Evolutionary conservation across 768 basidiomycete genomes (phyloP).

Genomic region (Suillus discolor): DNA sequence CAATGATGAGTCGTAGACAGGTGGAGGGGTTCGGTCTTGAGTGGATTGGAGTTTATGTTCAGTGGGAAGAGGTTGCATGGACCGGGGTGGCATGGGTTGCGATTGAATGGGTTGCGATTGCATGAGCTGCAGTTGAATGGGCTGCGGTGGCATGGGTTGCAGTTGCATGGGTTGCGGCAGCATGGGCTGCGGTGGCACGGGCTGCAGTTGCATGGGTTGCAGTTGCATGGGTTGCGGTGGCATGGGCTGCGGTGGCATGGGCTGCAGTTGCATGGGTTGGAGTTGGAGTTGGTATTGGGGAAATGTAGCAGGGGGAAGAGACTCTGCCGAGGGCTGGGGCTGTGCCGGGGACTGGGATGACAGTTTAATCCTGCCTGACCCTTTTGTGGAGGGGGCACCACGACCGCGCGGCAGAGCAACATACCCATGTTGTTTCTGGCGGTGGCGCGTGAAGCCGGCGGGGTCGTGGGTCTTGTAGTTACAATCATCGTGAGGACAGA

Average conservation of each 20-base stretch:
- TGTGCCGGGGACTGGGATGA: not conserved
- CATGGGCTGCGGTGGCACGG: not conserved
- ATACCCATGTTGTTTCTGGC: conserved; percentile 24
- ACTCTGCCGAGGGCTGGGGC: not conserved
- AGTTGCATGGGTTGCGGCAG: not conserved
- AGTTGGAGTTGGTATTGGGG: not conserved
- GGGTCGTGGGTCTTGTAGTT: conserved; percentile 27
- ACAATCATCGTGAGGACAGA: conserved; percentile 9
- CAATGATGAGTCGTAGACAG: not conserved
- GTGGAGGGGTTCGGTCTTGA: not conserved
- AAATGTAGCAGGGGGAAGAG: not conserved
- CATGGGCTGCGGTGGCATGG: no score
- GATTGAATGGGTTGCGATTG: not conserved
- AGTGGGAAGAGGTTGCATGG: no score
- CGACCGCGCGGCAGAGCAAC: conserved; percentile 13
- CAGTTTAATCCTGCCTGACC: not conserved
- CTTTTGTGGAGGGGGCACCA: not conserved
- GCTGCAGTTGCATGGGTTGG: not conserved
- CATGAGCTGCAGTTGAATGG: not conserved
- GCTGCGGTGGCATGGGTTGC: not conserved
- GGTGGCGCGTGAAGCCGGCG: conserved; percentile 27
- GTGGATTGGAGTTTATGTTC: no score
- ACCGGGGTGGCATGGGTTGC: not conserved
- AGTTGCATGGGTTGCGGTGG: not conserved
- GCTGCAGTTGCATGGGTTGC: not conserved